Conservation (phyloP, 2,329 filamentous ascomycete species). For the Scedosporium boydii region DNA sequence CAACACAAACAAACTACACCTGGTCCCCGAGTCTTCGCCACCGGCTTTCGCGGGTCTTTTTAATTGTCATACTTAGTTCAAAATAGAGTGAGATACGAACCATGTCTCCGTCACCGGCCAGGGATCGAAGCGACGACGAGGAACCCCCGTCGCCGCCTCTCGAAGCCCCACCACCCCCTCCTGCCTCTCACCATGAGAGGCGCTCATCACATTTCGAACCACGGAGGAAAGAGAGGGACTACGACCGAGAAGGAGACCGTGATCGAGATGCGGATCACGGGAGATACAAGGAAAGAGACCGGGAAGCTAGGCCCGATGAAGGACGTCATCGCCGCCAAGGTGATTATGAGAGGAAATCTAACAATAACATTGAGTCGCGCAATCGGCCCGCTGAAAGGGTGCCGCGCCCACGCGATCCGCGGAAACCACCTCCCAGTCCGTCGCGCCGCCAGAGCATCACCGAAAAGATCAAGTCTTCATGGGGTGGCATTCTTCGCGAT, state of each 20-base stretch:
- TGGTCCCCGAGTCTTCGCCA: no score
- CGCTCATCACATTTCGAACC: constrained; percentile 2
- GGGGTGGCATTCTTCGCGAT: constrained; percentile 3
- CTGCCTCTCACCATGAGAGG: background rate
- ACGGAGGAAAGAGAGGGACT: constrained; percentile 4
- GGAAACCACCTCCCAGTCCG: constrained; percentile 13
- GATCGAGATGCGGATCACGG: constrained; percentile 10
- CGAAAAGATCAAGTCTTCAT: constrained; percentile 12
- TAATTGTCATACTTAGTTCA: background rate
- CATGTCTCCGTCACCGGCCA: background rate
- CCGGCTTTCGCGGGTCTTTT: no score
- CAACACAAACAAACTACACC: no score
- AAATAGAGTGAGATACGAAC: background rate
- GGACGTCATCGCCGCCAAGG: constrained; percentile 5
- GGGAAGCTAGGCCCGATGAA: constrained; percentile 1
- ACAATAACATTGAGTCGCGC: background rate
- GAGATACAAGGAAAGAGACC: constrained; percentile 13
- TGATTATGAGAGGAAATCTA: constrained; percentile 2
- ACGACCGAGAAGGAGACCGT: constrained; percentile 8
- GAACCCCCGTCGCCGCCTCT: constrained; percentile 4
- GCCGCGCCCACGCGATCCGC: constrained; percentile 6
- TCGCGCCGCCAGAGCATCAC: constrained; percentile 31
- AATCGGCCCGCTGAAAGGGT: constrained; percentile 4
- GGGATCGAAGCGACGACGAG: background rate
- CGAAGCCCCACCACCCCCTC: constrained; percentile 2